These are phyloP conservation scores for Fusarium sterilihyphosum DNA, from an alignment of 2,329 filamentous ascomycete species.

Conservation along the genomic window DNA sequence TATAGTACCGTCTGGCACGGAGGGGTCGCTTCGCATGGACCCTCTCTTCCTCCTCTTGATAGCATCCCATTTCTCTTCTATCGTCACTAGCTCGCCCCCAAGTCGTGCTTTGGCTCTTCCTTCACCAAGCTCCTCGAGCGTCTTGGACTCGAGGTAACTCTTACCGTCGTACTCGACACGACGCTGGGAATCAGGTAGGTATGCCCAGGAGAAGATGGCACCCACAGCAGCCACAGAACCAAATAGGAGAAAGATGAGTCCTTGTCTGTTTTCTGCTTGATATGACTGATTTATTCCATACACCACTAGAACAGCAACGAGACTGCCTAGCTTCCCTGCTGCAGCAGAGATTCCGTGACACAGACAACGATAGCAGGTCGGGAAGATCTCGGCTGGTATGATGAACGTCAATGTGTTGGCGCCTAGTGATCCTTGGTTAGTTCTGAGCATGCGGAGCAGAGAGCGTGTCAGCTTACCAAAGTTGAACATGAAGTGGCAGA, in stretches of 20 bases:
- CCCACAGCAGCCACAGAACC: slow-evolving; percentile 60
- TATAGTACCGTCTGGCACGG: slow-evolving; percentile 35
- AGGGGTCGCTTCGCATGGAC: slow-evolving; percentile 36
- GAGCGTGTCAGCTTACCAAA: slow-evolving; percentile 54
- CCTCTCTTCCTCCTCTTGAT: slow-evolving; percentile 48
- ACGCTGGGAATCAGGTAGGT: slow-evolving; percentile 60
- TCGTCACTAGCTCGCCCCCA: slow-evolving; percentile 56
- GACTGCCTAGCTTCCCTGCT: slow-evolving; percentile 66
- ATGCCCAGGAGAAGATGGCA: slow-evolving; percentile 62
- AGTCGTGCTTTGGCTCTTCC: slow-evolving; percentile 56
- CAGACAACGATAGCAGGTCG: slow-evolving; percentile 69
- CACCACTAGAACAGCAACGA: slow-evolving; percentile 61
- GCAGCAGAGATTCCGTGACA: slow-evolving; percentile 71
- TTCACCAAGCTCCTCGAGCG: slow-evolving; percentile 61
- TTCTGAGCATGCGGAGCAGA: not conserved
- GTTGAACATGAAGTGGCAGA: slow-evolving; percentile 66
- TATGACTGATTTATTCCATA: slow-evolving; percentile 61
- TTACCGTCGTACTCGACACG: slow-evolving; percentile 50
- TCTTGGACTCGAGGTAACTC: slow-evolving; percentile 56
- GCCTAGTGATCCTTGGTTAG: slow-evolving; percentile 47
- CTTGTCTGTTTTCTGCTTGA: slow-evolving; percentile 54
- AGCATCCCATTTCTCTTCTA: slow-evolving; percentile 55
- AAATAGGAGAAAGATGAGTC: slow-evolving; percentile 62
- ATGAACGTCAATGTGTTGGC: slow-evolving; percentile 72
- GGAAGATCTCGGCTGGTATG: slow-evolving; percentile 72